Conservation (phyloP, 768 basidiomycete species). For the Galerina sulciceps region DNA sequence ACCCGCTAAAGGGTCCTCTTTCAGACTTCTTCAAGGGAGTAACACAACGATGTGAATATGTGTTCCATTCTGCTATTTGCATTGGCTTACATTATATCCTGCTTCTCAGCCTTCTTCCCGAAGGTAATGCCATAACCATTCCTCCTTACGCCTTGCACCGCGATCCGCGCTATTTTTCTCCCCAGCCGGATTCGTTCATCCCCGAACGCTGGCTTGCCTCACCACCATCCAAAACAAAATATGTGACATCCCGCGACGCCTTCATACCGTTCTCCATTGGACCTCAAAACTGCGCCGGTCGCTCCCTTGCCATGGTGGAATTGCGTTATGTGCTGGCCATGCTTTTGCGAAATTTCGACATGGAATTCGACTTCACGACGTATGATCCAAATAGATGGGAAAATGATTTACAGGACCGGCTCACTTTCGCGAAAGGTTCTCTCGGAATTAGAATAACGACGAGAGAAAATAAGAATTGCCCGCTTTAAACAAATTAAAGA, state of each 20-base stretch:
- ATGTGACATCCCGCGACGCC: constrained; percentile 25
- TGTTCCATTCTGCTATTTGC: not conserved
- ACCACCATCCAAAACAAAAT: constrained; percentile 2
- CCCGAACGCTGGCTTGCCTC: constrained; percentile 40
- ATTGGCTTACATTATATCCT: not conserved
- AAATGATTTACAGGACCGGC: constrained; percentile 29
- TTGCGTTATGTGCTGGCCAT: constrained; percentile 31
- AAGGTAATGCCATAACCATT: constrained; percentile 32
- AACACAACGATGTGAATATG: constrained; percentile 18
- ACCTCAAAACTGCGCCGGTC: constrained; percentile 54
- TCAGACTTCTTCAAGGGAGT: constrained; percentile 20
- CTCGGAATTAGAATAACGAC: not conserved
- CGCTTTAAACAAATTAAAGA: too few relatives aligned
- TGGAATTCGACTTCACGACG: constrained; percentile 26
- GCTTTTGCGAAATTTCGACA: constrained; percentile 31
- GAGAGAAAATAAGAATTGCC: not conserved
- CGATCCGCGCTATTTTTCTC: constrained; percentile 41
- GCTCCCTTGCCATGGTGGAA: constrained; percentile 35
- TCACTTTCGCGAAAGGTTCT: constrained; percentile 6
- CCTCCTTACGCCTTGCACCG: constrained; percentile 37
- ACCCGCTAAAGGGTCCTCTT: constrained; percentile 28
- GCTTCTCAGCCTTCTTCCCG: constrained; percentile 35
- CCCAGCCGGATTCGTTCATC: constrained; percentile 36
- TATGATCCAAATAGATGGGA: constrained; percentile 29
- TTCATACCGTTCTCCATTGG: constrained; percentile 46